Evolutionary conservation across 2,329 filamentous ascomycete genomes (phyloP).

Genomic region (Fusarium verticillioides): DNA sequence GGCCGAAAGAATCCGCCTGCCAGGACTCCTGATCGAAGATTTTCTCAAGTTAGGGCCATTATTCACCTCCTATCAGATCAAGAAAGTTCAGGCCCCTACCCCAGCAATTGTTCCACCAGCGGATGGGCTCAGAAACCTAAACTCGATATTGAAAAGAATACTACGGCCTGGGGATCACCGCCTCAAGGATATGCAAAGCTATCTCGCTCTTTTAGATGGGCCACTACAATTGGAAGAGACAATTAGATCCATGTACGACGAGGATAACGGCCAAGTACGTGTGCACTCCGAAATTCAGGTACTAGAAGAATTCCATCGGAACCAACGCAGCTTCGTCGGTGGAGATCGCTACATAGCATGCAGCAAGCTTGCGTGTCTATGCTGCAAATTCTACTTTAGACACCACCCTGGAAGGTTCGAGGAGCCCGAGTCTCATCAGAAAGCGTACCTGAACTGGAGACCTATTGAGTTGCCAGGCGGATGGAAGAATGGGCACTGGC

Average conservation of each 20-base stretch:
- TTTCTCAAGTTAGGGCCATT: conserved; percentile 45
- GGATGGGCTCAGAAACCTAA: conserved; percentile 46
- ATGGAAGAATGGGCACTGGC: conserved; percentile 3
- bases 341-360: conserved; percentile 59
- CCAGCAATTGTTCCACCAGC: conserved; percentile 34
- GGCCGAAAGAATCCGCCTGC: conserved; percentile 54
- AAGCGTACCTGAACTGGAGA: conserved; percentile 56
- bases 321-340: conserved; percentile 48
- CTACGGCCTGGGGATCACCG: conserved; percentile 22
- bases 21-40: conserved; percentile 52
- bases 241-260: conserved; percentile 20
- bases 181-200: not conserved
- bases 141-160: conserved; percentile 50
- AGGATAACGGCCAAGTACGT: conserved; percentile 37
- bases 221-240: not conserved
- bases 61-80: conserved; percentile 47
- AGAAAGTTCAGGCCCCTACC: conserved; percentile 22
- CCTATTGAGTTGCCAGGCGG: conserved; percentile 21
- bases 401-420: conserved; percentile 51
- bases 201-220: conserved; percentile 6
- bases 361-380: conserved; percentile 64
- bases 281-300: conserved; percentile 45
- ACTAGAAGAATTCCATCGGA: conserved; percentile 57
- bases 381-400: conserved; percentile 58
- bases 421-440: conserved; percentile 52